phyloP scores from a whole-genome alignment of 495 filamentous ascomycete genomes.

The Talaromyces liani region DNA sequence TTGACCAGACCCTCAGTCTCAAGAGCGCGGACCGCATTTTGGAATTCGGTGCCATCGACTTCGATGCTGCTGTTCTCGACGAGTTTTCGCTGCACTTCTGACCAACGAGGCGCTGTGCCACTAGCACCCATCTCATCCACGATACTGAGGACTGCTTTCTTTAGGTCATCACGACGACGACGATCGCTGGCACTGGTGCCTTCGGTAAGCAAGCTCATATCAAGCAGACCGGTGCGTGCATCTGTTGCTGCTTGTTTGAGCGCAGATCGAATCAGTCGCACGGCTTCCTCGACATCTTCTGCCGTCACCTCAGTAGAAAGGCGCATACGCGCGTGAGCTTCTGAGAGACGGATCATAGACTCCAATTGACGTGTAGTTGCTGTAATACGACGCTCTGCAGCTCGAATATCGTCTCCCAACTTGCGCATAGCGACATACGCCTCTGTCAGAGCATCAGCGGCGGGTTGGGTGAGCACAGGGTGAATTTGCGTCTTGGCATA shows the following conservation, averaged over 20 bases:
- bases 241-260: slow-evolving; percentile 96
- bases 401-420: slow-evolving; percentile 88
- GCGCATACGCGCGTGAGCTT: slow-evolving; percentile 97
- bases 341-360: slow-evolving; percentile 91
- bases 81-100: slow-evolving; percentile 65
- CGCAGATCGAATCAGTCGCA: slow-evolving; percentile 85
- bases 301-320: slow-evolving; percentile 66
- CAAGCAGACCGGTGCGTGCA: slow-evolving; percentile 81
- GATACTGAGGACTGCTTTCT: slow-evolving; percentile 63
- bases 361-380: slow-evolving; percentile 94
- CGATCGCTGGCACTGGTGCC: slow-evolving; percentile 81
- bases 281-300: slow-evolving; percentile 83
- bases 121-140: slow-evolving; percentile 68
- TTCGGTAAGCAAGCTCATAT: slow-evolving; percentile 92
- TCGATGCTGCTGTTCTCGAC: slow-evolving; percentile 66
- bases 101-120: slow-evolving; percentile 63
- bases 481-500: slow-evolving; percentile 87
- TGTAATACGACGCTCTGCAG: slow-evolving; percentile 90
- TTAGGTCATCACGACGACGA: slow-evolving; percentile 73
- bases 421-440: slow-evolving; percentile 95
- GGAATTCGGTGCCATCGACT: slow-evolving; percentile 72
- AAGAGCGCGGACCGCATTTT: slow-evolving; percentile 66
- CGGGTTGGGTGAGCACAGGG: slow-evolving; percentile 67
- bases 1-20: slow-evolving; percentile 81
- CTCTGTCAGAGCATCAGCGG: slow-evolving; percentile 70